phyloP scores from a whole-genome alignment of 352 stramenopile genomes.

The Phytophthora agathidicida region DNA sequence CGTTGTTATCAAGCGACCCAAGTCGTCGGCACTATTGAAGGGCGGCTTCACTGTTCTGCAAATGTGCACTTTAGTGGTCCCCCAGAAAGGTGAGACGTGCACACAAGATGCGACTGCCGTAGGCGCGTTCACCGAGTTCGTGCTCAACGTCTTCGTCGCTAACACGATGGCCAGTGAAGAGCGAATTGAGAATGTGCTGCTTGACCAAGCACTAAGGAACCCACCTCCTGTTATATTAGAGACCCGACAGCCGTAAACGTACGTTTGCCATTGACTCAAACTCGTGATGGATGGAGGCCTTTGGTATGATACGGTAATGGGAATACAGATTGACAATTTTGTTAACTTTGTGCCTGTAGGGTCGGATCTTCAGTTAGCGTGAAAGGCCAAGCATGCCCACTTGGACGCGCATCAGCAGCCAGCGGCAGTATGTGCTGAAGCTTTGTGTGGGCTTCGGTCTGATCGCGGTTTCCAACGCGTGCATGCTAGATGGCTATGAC shows the following conservation, averaged over 20 bases:
- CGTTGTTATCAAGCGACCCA: conserved; percentile 39
- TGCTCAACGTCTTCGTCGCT: conserved; percentile 40
- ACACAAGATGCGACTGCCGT: conserved; percentile 36
- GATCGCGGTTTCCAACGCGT: conserved; percentile 6
- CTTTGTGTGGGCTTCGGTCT: conserved; percentile 2
- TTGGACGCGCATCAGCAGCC: not conserved
- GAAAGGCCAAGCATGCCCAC: too few species aligned
- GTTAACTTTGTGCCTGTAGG: too few species aligned
- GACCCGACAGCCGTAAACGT: too few species aligned
- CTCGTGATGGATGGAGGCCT: too few species aligned
- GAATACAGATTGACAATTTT: too few species aligned
- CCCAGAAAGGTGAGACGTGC: conserved; percentile 31
- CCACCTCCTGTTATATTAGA: too few species aligned
- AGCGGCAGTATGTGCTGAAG: not conserved
- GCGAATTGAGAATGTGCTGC: conserved; percentile 45
- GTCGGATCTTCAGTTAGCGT: too few species aligned
- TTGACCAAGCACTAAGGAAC: conserved; percentile 42
- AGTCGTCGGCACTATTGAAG: too few species aligned
- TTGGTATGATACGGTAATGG: too few species aligned
- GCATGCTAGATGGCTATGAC: conserved; percentile 59
- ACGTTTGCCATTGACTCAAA: too few species aligned
- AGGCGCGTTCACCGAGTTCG: conserved; percentile 42
- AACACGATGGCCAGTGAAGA: conserved; percentile 42
- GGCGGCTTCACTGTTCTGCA: conserved; percentile 42
- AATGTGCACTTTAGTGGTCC: conserved; percentile 42